phyloP scores from a whole-genome alignment of 495 filamentous ascomycete species.

The Neurospora sp. region DNA sequence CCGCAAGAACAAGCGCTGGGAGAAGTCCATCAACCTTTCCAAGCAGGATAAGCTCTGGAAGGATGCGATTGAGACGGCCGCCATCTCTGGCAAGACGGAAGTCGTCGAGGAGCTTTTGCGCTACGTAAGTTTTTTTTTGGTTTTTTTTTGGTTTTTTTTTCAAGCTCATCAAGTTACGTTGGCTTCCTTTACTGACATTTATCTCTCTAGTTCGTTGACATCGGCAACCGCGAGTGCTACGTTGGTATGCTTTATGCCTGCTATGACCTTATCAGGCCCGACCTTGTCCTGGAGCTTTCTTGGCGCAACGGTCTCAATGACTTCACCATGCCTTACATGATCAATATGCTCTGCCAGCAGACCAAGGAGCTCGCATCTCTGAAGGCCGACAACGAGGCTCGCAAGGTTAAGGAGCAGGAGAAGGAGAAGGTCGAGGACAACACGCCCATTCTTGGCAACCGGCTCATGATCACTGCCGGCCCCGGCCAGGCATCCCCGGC shows the following conservation, averaged over 20 bases:
- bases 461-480: constrained; percentile 98
- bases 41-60: constrained; percentile 99
- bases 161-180: neutral
- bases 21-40: constrained; percentile 95
- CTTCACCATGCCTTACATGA: constrained; percentile 99
- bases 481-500: constrained; percentile 50
- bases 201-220: constrained; percentile 79
- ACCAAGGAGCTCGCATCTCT: constrained; percentile 72
- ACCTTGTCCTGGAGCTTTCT: constrained; percentile 88
- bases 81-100: constrained; percentile 83
- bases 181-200: constrained; percentile 20
- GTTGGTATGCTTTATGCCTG: constrained; percentile 98
- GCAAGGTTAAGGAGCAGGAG: constrained; percentile 77
- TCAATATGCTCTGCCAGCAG: constrained; percentile 91
- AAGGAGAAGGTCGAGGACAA: constrained; percentile 85
- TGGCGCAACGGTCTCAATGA: constrained; percentile 94
- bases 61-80: constrained; percentile 97
- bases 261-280: constrained; percentile 91
- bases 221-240: constrained; percentile 97
- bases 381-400: constrained; percentile 95
- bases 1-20: constrained; percentile 99
- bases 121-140: constrained; percentile 62
- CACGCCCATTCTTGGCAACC: constrained; percentile 81
- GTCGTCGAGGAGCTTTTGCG: constrained; percentile 91
- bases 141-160: neutral